A percentile compares a stretch with the other conserved stretches of the same genome.
Evolutionary conservation across 441 rosid genomes (phyloP).

Genomic region (Euphorbia neoarborescens): DNA sequence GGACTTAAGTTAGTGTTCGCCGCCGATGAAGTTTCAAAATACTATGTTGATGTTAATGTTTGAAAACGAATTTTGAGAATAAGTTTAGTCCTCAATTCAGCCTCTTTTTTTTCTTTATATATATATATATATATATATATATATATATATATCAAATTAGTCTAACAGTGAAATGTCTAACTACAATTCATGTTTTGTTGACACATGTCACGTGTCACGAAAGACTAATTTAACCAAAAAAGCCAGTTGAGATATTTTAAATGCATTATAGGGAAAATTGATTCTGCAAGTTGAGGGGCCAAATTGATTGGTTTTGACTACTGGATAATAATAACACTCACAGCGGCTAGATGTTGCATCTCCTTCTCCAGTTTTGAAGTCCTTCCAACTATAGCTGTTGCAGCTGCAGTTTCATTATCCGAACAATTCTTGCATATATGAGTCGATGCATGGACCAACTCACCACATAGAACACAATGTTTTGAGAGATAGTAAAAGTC

Average conservation of each 20-base stretch:
- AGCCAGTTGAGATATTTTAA: neutral
- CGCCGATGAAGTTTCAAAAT: no score
- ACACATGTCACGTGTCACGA: neutral
- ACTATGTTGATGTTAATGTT: no score
- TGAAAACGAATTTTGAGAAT: no score
- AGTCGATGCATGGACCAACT: constrained; percentile 62
- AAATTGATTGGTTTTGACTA: neutral
- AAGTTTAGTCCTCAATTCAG: no score
- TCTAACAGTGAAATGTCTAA: no score
- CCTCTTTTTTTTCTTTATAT: no score
- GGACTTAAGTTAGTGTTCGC: no score
- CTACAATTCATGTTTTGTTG: neutral
- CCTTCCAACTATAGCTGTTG: constrained; percentile 60
- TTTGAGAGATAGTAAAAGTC: constrained; percentile 80
- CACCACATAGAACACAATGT: constrained; percentile 81
- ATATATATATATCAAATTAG: no score
- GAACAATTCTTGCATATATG: constrained; percentile 64
- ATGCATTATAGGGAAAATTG: neutral
- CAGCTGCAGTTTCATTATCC: constrained; percentile 42
- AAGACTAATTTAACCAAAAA: neutral
- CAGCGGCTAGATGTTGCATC: constrained; percentile 81
- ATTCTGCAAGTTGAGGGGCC: neutral
- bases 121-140: no score
- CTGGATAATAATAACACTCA: constrained; percentile 28
- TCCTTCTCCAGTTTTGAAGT: constrained; percentile 78